Percentiles rank a stretch among this genome's conserved stretches.
Conservation (phyloP, 805 yeast genomes). For the Saccharomycopsis javanensis region DNA sequence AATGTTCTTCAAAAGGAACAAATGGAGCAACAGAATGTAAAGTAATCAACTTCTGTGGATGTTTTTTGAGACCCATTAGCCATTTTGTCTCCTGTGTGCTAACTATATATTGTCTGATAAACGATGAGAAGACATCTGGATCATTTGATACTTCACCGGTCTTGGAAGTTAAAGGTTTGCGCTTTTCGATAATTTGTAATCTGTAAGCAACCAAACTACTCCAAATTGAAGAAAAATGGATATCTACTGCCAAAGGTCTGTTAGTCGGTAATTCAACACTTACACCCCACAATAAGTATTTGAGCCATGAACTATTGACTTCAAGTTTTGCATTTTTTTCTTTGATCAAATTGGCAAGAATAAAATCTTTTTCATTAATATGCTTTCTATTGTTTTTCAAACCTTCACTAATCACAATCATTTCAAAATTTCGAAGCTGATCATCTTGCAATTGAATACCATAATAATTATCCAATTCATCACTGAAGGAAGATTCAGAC, state of each 20-base stretch:
- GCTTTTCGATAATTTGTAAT: constrained; percentile 23
- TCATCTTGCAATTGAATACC: constrained; percentile 35
- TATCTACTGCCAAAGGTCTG: constrained; percentile 36
- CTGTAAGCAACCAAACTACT: constrained; percentile 51
- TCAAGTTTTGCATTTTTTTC: constrained; percentile 7
- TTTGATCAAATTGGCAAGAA: constrained; percentile 20
- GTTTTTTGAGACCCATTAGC: constrained; percentile 45
- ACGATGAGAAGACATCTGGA: neutral
- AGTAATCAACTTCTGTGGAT: constrained; percentile 31
- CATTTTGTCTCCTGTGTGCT: constrained; percentile 73
- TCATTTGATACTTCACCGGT: neutral
- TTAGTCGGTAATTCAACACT: constrained; percentile 32
- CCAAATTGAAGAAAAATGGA: constrained; percentile 49
- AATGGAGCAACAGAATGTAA: constrained; percentile 64
- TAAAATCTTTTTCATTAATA: constrained; percentile 17
- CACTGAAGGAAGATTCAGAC: constrained; percentile 50
- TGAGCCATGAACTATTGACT: constrained; percentile 17
- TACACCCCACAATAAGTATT: constrained; percentile 22
- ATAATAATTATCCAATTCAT: constrained; percentile 37
- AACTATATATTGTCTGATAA: constrained; percentile 50
- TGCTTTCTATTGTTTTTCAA: constrained; percentile 12
- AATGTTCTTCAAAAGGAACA: constrained; percentile 37
- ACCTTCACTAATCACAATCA: constrained; percentile 38
- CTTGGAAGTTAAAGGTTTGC: constrained; percentile 30
- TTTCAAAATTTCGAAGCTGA: constrained; percentile 36